Base-by-base conservation (phyloP, 768 basidiomycete genomes). In the Lactarius trivialis region DNA sequence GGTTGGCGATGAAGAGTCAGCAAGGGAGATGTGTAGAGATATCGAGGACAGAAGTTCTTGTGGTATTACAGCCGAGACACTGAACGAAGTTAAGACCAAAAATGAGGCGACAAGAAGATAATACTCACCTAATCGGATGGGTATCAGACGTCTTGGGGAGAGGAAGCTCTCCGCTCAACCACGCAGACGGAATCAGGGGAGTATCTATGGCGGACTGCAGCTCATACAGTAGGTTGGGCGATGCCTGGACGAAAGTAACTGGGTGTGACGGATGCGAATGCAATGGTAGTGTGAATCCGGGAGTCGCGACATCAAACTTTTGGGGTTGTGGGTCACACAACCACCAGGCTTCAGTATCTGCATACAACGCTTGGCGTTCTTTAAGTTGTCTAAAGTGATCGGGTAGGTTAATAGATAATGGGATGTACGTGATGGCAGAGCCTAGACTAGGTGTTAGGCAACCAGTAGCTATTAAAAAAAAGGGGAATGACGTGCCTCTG, bases 31-130 rank as follows among this genome's bases (percentile, higher is more conserved):
- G 66, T 81, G 78, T 2, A 81, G 79, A 5, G 81, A 78, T 58
- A 88, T 74, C 55, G 83, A 69, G 21, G 82, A 73, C 2, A 86
- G 68, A 12, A 84, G 74, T 45, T 88, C 82, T 7, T 74, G 74
- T 4, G 88, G 85, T 67, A 91, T 77, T 32, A 91, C 63, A 75
- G 55, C 76, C 0, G 88, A 89, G 64, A 89, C 85, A 68, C 84
- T 85, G 68, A 17, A 39, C 14, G 24, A 7, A 15, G 41, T 82
- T 85, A 66, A 34, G 28, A 43, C 28, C 32, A 12, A 26, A 7
- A 45, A 49, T 24, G 12, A 49, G 41, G 32, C 9, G 32, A 26
- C 4, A 19, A 28, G 21, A 14, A 7, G 36, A 26, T 24, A 11
- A 26, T 11, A 52, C 64, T 51, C 48, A 65, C 66, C 62, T 61